A percentile compares a stretch with the other conserved stretches of the same genome.
These are phyloP conservation scores for Thozetella sp. DNA, from an alignment of 495 filamentous ascomycete species.

Conservation along the genomic window DNA sequence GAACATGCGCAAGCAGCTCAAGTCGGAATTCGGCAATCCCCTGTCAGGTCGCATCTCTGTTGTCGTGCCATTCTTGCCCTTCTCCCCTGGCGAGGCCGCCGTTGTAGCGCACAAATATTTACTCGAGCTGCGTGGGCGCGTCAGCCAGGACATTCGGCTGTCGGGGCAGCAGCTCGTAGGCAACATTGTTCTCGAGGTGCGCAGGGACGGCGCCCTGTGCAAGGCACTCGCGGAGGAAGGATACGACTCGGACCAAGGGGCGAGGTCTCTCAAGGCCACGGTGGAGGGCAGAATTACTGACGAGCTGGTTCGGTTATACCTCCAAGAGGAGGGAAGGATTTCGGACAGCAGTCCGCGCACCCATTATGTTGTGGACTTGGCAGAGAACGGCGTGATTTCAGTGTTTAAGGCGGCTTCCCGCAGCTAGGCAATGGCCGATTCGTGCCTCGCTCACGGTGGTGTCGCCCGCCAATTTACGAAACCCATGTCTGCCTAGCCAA, in stretches of 20 bases:
- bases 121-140: constrained; percentile 27
- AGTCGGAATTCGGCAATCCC: constrained; percentile 30
- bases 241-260: constrained; percentile 39
- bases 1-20: constrained; percentile 27
- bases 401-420: no score
- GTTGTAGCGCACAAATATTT: constrained; percentile 48
- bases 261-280: constrained; percentile 27
- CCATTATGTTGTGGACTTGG: no score
- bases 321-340: no score
- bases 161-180: constrained; percentile 20
- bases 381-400: no score
- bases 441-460: no score
- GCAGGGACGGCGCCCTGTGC: constrained; percentile 35
- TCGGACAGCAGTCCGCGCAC: no score
- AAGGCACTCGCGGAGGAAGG: constrained; percentile 27
- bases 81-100: constrained; percentile 39
- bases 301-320: no score
- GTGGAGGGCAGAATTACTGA: constrained; percentile 9
- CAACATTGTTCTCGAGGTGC: constrained; percentile 34
- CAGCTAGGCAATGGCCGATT: no score
- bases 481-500: no score
- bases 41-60: constrained; percentile 42
- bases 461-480: no score
- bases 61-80: constrained; percentile 50
- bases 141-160: constrained; percentile 29